Base-by-base conservation (phyloP, 345 rosid species). In the Salix suchowensis region DNA sequence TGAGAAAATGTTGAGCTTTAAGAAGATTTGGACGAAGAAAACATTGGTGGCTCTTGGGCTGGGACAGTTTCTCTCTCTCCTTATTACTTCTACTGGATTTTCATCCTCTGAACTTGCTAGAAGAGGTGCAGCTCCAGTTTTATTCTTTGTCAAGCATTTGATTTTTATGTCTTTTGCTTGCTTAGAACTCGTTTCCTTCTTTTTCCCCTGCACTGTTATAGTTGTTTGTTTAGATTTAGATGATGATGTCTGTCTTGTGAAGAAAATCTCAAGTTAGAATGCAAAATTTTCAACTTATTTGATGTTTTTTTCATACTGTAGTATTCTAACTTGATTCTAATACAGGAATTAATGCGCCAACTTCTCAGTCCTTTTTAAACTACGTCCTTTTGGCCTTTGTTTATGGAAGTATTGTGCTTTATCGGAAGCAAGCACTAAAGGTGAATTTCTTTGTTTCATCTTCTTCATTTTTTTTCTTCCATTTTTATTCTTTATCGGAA, bases 51-150 rank as follows among this genome's bases (percentile, higher is more conserved):
- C 87, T 74, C 97, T 91, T 84, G 95, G 84, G 16, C 76, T 92
- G 76, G 97, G 97, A 16, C 97, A 92, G 76, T 87, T 88, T 81
- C 83, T 92, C 55, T 92, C 97, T 1, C 87, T 92, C 78, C 83
- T 92, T 26, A 75, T 75, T 16, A 89, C 95, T 82, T 87, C 85
- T 18, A 79, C 81, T 70, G 87, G 83, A 1, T 91, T 87, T 67
- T 68, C 88, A 13, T 82, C 97, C 0, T 85, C 90, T 71, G 88
- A 92, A 65, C 85, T 92, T 21, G 87, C 90, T 28, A 91, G 85
- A 85, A 89, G 81, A 88, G 93, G 97, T 92, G 13, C 64, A 58
- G 24, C 14, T 58, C 6, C 64, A n/a, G 28, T 58, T 60, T 32
- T 76, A 60, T 23, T 74, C 39, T 78, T 44, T 66, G 14, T 28